phyloP scores from a whole-genome alignment of 345 rosid species.

The Rhodamnia argentea region DNA sequence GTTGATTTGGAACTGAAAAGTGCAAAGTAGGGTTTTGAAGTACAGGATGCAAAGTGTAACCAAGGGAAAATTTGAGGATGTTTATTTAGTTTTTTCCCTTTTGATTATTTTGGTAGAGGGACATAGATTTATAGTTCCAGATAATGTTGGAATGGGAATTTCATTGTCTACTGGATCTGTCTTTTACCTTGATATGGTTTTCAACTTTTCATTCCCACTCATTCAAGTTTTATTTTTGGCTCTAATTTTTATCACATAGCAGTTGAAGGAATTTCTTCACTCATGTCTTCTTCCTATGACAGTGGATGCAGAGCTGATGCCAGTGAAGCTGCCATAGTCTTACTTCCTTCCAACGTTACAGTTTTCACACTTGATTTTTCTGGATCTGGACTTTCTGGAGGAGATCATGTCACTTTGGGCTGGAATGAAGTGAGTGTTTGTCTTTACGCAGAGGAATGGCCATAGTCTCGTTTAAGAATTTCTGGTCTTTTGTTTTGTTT shows the following conservation, averaged over 20 bases:
- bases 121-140: background rate
- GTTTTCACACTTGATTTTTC: conserved; percentile 47
- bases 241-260: background rate
- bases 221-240: background rate
- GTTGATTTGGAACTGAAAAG: background rate
- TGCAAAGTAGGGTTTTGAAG: background rate
- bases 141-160: background rate
- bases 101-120: background rate
- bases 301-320: conserved; percentile 53
- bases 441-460: background rate
- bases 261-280: background rate
- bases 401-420: conserved; percentile 38
- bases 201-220: background rate
- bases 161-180: background rate
- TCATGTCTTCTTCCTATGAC: background rate
- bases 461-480: background rate
- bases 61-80: background rate
- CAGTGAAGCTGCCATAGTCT: conserved; percentile 37
- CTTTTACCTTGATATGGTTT: background rate
- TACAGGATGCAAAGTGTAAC: background rate
- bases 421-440: conserved; percentile 30
- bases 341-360: conserved; percentile 38
- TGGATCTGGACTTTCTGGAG: conserved; percentile 44
- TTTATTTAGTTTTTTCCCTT: background rate
- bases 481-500: background rate